Evolutionary conservation across 2,329 filamentous ascomycete genomes (phyloP).

Genomic region (Stachybotrys elegans): DNA sequence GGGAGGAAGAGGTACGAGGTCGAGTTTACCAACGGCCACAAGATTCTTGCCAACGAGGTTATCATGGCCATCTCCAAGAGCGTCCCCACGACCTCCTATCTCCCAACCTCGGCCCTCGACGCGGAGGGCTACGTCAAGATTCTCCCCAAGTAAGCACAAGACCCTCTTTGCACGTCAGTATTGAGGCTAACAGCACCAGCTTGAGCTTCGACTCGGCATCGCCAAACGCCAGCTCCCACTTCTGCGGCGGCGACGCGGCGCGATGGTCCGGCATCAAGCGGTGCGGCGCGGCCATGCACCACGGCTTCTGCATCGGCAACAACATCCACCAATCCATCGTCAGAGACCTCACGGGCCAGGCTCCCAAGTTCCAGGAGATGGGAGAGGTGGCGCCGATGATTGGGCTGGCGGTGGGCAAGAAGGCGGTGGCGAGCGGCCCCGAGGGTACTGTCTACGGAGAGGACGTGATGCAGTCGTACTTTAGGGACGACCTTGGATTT

Average conservation of each 20-base stretch:
- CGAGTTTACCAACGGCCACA: conserved; percentile 55
- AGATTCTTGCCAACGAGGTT: conserved; percentile 58
- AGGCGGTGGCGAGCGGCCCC: conserved; percentile 59
- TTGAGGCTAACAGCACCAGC: conserved; percentile 22
- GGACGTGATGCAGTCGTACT: conserved; percentile 59
- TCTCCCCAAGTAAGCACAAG: conserved; percentile 40
- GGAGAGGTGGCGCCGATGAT: conserved; percentile 59
- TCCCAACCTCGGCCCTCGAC: conserved; percentile 55
- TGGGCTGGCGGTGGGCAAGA: conserved; percentile 65
- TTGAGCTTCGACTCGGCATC: conserved; percentile 49
- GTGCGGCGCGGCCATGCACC: conserved; percentile 70
- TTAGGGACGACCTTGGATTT: conserved; percentile 64
- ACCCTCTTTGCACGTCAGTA: background rate
- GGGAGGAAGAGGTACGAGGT: conserved; percentile 40
- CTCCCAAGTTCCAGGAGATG: conserved; percentile 44
- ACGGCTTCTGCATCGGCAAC: conserved; percentile 59
- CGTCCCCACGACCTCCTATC: conserved; percentile 56
- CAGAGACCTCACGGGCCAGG: conserved; percentile 28
- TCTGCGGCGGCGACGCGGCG: conserved; percentile 64
- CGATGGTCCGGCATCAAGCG: conserved; percentile 77
- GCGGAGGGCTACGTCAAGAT: conserved; percentile 63
- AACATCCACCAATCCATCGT: conserved; percentile 64
- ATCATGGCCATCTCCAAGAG: conserved; percentile 65
- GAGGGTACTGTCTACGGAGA: conserved; percentile 55
- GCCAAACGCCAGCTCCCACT: conserved; percentile 57